Evolutionary conservation across 768 basidiomycete species (phyloP).

Genomic region (Filobasidium wieringae): DNA sequence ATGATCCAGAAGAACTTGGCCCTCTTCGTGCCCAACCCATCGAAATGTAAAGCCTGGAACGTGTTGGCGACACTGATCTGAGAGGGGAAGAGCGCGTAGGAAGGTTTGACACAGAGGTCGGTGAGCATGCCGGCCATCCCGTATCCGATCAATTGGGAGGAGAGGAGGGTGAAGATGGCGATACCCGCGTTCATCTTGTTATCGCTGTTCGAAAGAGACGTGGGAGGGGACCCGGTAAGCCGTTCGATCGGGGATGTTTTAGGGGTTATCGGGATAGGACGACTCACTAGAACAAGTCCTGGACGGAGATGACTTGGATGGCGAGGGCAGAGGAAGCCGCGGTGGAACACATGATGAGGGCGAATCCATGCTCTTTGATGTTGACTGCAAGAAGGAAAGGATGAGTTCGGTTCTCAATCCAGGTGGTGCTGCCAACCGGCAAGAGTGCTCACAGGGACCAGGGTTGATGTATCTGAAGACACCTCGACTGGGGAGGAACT

Average conservation of each 20-base stretch:
- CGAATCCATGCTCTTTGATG: slow-evolving; percentile 32
- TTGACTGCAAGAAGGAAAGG: slow-evolving; percentile 18
- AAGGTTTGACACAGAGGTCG: slow-evolving; percentile 18
- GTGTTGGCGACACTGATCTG: slow-evolving; percentile 27
- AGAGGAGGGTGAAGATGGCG: slow-evolving; percentile 34
- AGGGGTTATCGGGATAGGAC: too few relatives aligned
- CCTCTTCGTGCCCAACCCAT: slow-evolving; percentile 27
- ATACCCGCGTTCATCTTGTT: slow-evolving; percentile 30
- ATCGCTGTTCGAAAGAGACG: too few relatives aligned
- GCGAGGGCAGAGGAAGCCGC: slow-evolving; percentile 37
- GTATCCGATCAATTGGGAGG: slow-evolving; percentile 30
- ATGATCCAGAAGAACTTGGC: slow-evolving; percentile 32
- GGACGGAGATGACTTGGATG: slow-evolving; percentile 38
- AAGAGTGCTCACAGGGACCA: slow-evolving; percentile 6
- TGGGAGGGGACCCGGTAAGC: too few relatives aligned
- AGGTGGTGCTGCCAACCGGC: neutral
- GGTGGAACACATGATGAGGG: slow-evolving; percentile 34
- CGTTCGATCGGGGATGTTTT: too few relatives aligned
- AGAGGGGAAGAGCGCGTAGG: slow-evolving; percentile 23
- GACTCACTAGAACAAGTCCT: slow-evolving; percentile 19
- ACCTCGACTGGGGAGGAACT: slow-evolving; percentile 21
- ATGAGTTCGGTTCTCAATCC: too few relatives aligned
- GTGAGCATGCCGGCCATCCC: slow-evolving; percentile 26
- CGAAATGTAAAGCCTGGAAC: slow-evolving; percentile 36
- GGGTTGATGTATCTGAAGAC: slow-evolving; percentile 32